phyloP scores from a whole-genome alignment of 2,329 filamentous ascomycete genomes.

The Dactylellina haptotyla region DNA sequence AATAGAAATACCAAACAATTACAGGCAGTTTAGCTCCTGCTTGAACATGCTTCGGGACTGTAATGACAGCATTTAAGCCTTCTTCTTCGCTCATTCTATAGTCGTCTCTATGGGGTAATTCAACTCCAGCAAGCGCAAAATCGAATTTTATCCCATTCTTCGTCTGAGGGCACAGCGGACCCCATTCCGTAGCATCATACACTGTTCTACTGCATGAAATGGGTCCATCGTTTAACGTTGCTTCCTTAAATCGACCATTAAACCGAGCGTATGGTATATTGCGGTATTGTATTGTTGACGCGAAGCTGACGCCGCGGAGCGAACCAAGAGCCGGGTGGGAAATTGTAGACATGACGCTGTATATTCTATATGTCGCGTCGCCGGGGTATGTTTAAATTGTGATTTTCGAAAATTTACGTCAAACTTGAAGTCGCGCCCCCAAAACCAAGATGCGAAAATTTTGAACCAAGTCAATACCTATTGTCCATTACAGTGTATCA shows the following conservation, averaged over 20 bases:
- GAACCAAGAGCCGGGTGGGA: conserved; percentile 23
- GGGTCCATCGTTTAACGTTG: conserved; percentile 54
- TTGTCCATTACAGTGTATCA: too few relatives aligned
- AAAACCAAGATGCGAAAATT: too few relatives aligned
- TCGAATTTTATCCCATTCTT: conserved; percentile 56
- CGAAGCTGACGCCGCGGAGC: conserved; percentile 10
- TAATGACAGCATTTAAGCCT: conserved; percentile 60
- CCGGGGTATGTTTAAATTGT: too few relatives aligned
- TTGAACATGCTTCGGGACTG: conserved; percentile 57
- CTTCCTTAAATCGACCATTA: conserved; percentile 59
- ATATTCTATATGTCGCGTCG: too few relatives aligned
- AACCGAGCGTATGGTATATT: conserved; percentile 61
- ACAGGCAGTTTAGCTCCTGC: conserved; percentile 48
- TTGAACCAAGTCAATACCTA: too few relatives aligned
- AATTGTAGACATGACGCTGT: conserved; percentile 11
- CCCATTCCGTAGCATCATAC: conserved; percentile 60
- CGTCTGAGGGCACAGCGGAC: conserved; percentile 61
- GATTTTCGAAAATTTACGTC: too few relatives aligned
- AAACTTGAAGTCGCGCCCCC: too few relatives aligned
- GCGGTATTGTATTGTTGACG: conserved; percentile 59
- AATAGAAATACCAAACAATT: conserved; percentile 54
- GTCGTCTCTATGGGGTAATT: conserved; percentile 10
- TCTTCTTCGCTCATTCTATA: conserved; percentile 60
- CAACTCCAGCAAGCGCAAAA: conserved; percentile 38
- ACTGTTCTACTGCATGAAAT: conserved; percentile 42